These are phyloP conservation scores for Fusarium dlaminii DNA, from an alignment of 2,329 filamentous ascomycete genomes.

Conservation along the genomic window DNA sequence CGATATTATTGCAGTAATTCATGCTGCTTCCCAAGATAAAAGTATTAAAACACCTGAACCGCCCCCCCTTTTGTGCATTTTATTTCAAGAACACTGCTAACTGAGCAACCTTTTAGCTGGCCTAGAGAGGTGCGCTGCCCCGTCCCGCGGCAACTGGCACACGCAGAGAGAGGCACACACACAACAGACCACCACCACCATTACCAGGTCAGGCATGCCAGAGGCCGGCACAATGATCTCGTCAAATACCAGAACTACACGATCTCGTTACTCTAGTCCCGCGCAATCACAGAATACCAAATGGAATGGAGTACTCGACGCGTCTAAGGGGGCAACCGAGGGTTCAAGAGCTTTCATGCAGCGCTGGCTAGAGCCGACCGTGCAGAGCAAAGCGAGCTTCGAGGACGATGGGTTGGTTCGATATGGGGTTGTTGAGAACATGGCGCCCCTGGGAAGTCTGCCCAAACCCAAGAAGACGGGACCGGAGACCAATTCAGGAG, in stretches of 20 bases:
- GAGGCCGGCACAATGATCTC: constrained; percentile 48
- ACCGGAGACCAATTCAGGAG: constrained; percentile 42
- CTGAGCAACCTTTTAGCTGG: constrained; percentile 28
- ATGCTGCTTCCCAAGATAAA: constrained; percentile 46
- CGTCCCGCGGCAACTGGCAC: constrained; percentile 40
- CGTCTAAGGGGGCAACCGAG: constrained; percentile 48
- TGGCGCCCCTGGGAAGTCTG: constrained; percentile 81
- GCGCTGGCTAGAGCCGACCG: constrained; percentile 66
- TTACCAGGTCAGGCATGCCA: constrained; percentile 8
- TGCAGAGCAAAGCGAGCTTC: constrained; percentile 74
- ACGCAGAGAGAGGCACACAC: constrained; percentile 18
- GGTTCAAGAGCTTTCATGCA: constrained; percentile 62
- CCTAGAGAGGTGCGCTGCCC: constrained; percentile 47
- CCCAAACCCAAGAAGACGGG: constrained; percentile 65
- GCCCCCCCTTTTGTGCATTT: not conserved
- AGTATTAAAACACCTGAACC: constrained; percentile 34
- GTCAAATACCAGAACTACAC: constrained; percentile 58
- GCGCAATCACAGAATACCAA: constrained; percentile 48
- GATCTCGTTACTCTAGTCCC: constrained; percentile 68
- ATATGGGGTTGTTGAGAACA: constrained; percentile 81
- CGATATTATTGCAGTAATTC: constrained; percentile 45
- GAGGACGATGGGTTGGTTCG: constrained; percentile 79
- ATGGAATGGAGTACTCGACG: constrained; percentile 49
- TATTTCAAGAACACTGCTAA: constrained; percentile 22
- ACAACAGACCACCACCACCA: constrained; percentile 22